Base-by-base conservation (phyloP, 805 yeast species). In the Hanseniaspora nectarophila region DNA sequence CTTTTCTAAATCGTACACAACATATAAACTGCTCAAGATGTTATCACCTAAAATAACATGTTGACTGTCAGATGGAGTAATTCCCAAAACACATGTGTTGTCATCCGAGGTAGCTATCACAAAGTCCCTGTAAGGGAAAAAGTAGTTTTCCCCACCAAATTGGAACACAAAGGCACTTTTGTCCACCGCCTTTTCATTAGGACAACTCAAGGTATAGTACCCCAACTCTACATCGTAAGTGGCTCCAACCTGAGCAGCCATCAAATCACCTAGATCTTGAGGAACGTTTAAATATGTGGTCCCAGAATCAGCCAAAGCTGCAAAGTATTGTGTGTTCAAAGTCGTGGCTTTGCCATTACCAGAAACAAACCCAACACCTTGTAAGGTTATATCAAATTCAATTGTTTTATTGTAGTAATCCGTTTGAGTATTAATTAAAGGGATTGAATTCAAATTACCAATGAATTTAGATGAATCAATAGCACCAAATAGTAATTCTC, bases 401-500 rank as follows among this genome's bases (percentile, higher is more conserved):
- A 58, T 54, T 4, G 63, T 59, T 1, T 35, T 28, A 5, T 44
- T 13, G 21, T 52, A 57, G 1, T 63, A 62, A 9, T 38, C 28
- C 8, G 53, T 32, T 24, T 56, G 51, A 4, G 55, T 53, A 50
- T 78, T 78, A 56, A 80, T 65, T 38, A 78, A 57, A 26, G 82
- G 80, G 6, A 81, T 61, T 1, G 77, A 65, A 29, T 69, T 62
- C 34, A 81, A 63, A 16, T 63, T 55, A 13, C 86, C 87, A 21
- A 10, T 20, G 62, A 76, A 81, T 64, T 81, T 82, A 34, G 76
- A 71, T 54, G 73, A 76, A 60, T 83, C 90, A 26, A 80, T 73
- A 28, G 81, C 90, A 45, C 92, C 90, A 68, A 83, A 83, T 46
- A 83, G 63, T 18, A 83, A 68, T 16, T 72, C 64, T 5, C 87